phyloP scores from a whole-genome alignment of 768 basidiomycete species.

The Lactarius quietus region DNA sequence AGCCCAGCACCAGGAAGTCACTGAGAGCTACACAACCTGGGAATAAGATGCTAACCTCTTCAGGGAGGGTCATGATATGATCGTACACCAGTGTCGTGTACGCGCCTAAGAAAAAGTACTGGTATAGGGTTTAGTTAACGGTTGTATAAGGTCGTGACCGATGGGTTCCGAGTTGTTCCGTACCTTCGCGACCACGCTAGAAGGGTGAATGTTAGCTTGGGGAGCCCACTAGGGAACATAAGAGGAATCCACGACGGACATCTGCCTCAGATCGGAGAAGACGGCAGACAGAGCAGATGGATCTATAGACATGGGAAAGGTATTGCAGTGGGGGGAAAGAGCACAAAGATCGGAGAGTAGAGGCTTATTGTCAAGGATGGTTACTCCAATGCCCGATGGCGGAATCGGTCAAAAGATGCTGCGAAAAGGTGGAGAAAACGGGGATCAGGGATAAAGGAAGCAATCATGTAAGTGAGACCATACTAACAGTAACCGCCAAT shows the following conservation, averaged over 20 bases:
- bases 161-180: neutral
- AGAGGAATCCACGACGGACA: constrained; percentile 11
- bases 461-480: neutral
- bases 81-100: constrained; percentile 24
- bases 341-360: neutral
- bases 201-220: constrained; percentile 2
- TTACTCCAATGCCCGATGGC: neutral
- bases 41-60: constrained; percentile 12
- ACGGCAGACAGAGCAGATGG: neutral
- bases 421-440: neutral
- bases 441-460: neutral
- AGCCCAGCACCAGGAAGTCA: neutral
- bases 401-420: neutral
- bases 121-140: neutral
- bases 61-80: constrained; percentile 20
- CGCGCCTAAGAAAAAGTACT: constrained; percentile 24
- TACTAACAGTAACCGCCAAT: neutral
- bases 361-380: neutral
- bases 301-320: neutral
- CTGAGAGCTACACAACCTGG: neutral
- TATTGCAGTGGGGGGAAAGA: neutral
- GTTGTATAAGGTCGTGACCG: too few relatives aligned
- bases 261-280: constrained; percentile 14
- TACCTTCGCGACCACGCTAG: constrained; percentile 23
- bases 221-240: neutral